Percentiles rank a stretch among this genome's conserved stretches.
These are phyloP conservation scores for Aspergillus amoenus DNA, from an alignment of 2,329 filamentous ascomycete species.

Conservation along the genomic window DNA sequence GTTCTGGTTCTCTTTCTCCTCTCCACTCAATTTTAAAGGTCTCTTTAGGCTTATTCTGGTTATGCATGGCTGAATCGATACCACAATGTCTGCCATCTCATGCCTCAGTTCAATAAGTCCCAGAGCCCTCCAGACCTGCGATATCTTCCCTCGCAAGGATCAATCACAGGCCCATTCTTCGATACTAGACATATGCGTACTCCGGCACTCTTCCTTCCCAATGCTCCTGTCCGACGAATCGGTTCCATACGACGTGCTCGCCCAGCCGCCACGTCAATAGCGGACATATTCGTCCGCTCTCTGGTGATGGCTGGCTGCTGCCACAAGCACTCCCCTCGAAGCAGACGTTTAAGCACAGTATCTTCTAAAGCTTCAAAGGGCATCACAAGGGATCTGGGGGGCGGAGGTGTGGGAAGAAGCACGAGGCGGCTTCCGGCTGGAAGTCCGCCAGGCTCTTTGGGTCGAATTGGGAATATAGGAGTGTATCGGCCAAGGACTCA, in stretches of 20 bases:
- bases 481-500: slow-evolving; percentile 22
- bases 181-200: slow-evolving; percentile 31
- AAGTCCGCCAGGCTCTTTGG: slow-evolving; percentile 20
- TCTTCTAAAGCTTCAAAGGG: slow-evolving; percentile 18
- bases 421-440: slow-evolving; percentile 18
- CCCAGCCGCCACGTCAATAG: slow-evolving; percentile 40
- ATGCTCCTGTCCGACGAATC: slow-evolving; percentile 29
- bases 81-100: slow-evolving; percentile 64
- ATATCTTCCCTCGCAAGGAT: slow-evolving; percentile 47
- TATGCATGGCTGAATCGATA: slow-evolving; percentile 38
- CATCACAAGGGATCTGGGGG: slow-evolving; percentile 19
- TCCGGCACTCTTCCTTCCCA: slow-evolving; percentile 24
- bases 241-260: slow-evolving; percentile 26
- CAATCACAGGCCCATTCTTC: slow-evolving; percentile 26
- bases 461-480: slow-evolving; percentile 13
- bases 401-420: slow-evolving; percentile 14
- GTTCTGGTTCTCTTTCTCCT: neutral
- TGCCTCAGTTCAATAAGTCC: slow-evolving; percentile 61
- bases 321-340: slow-evolving; percentile 45
- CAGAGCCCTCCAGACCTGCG: slow-evolving; percentile 51
- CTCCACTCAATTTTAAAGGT: slow-evolving; percentile 4
- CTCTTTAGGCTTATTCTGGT: slow-evolving; percentile 25
- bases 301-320: slow-evolving; percentile 55
- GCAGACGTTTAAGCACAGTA: slow-evolving; percentile 30
- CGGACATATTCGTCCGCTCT: slow-evolving; percentile 55